phyloP scores from a whole-genome alignment of 2,329 filamentous ascomycete species.

The Trichophyton verrucosum region DNA sequence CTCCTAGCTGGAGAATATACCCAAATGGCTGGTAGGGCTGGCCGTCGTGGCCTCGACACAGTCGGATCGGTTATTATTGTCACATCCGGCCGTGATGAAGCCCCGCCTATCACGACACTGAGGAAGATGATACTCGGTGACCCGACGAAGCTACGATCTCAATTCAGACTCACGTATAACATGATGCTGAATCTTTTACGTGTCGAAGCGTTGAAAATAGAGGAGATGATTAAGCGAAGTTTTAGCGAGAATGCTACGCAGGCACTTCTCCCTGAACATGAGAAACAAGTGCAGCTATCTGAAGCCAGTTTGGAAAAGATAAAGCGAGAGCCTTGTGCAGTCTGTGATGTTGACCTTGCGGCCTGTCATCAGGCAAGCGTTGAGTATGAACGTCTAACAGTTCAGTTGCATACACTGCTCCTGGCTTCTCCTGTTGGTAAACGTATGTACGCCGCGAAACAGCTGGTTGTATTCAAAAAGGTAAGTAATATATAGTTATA shows the following conservation, averaged over 20 bases:
- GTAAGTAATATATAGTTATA: constrained; percentile 20
- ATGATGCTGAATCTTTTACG: constrained; percentile 96
- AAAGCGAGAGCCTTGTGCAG: constrained; percentile 68
- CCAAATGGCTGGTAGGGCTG: constrained; percentile 93
- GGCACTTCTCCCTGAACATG: constrained; percentile 82
- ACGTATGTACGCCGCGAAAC: constrained; percentile 61
- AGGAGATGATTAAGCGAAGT: constrained; percentile 99
- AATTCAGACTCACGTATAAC: constrained; percentile 96
- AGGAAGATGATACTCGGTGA: constrained; percentile 92
- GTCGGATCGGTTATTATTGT: constrained; percentile 94
- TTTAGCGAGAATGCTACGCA: constrained; percentile 98
- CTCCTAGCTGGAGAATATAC: constrained; percentile 92
- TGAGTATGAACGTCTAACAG: constrained; percentile 65
- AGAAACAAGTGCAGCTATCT: constrained; percentile 83
- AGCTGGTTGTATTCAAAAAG: constrained; percentile 69
- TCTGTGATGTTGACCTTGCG: constrained; percentile 71
- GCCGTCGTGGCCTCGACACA: constrained; percentile 79
- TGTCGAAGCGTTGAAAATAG: constrained; percentile 93
- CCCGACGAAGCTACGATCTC: constrained; percentile 85
- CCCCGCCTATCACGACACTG: constrained; percentile 69
- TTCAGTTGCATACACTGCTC: constrained; percentile 64
- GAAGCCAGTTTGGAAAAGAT: constrained; percentile 86
- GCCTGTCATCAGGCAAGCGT: constrained; percentile 70
- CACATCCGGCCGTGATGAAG: constrained; percentile 65
- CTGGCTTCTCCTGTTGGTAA: constrained; percentile 71